A percentile compares a stretch with the other conserved stretches of the same genome.
phyloP scores from a whole-genome alignment of 345 rosid species.

The Sonneratia caseolaris region DNA sequence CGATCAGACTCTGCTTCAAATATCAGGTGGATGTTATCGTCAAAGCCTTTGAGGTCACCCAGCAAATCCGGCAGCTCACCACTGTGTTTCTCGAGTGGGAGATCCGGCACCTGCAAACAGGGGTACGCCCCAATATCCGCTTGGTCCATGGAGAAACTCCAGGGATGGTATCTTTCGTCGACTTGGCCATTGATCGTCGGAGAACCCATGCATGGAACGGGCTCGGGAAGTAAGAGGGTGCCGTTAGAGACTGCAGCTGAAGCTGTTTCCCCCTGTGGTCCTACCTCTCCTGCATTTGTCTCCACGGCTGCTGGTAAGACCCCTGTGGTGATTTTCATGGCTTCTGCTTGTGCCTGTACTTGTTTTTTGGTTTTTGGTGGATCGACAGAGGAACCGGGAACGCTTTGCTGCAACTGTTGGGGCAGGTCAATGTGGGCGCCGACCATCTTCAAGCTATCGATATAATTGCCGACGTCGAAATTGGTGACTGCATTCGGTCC shows the following conservation, averaged over 20 bases:
- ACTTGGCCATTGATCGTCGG: constrained; percentile 24
- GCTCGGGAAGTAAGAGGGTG: constrained; percentile 1
- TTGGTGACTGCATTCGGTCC: constrained; percentile 88
- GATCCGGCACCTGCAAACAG: constrained; percentile 27
- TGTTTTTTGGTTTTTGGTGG: too few relatives aligned
- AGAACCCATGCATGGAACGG: constrained; percentile 25
- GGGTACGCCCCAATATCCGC: constrained; percentile 21
- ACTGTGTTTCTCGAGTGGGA: constrained; percentile 13
- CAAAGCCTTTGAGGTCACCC: constrained; percentile 42
- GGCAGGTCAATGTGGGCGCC: constrained; percentile 23
- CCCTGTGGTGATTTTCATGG: too few relatives aligned
- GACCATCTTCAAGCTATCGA: constrained; percentile 47
- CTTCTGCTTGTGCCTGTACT: too few relatives aligned
- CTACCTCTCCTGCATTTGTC: not conserved
- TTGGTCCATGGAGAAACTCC: constrained; percentile 59
- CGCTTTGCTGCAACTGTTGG: too few relatives aligned
- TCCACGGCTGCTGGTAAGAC: not conserved
- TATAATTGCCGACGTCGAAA: constrained; percentile 62
- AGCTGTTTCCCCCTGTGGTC: constrained; percentile 7
- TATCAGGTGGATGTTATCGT: constrained; percentile 65
- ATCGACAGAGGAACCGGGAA: not conserved
- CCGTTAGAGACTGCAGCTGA: constrained; percentile 11
- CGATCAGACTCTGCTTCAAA: constrained; percentile 27
- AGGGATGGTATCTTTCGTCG: constrained; percentile 28
- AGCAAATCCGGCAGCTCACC: constrained; percentile 39